These are phyloP conservation scores for Petrea volubilis DNA, from an alignment of 257 asterid species.

Conservation along the genomic window DNA sequence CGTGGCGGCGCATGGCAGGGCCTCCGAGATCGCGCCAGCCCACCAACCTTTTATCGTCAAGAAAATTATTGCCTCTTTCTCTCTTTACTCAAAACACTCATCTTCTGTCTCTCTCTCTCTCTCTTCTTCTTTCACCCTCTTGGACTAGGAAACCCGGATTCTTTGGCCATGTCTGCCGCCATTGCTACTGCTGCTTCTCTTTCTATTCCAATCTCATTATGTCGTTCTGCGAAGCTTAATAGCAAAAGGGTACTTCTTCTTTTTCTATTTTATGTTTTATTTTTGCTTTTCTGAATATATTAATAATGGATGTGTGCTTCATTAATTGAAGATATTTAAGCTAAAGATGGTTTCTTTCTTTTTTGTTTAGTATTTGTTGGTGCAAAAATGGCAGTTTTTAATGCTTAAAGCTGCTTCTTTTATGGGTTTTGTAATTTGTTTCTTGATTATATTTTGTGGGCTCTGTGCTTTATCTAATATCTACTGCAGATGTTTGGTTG, in stretches of 20 bases:
- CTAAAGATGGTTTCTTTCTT: not conserved
- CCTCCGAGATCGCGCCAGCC: conserved; percentile 50
- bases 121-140: not conserved
- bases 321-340: not conserved
- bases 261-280: no score
- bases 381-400: not conserved
- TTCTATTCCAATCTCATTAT: conserved; percentile 51
- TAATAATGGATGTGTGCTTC: not conserved
- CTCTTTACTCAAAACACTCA: not conserved
- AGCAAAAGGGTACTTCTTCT: conserved; percentile 44
- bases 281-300: not conserved
- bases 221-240: conserved; percentile 43
- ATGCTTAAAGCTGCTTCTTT: not conserved
- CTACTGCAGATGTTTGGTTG: not conserved
- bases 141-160: not conserved
- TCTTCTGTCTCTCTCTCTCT: not conserved
- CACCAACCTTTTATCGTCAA: conserved; percentile 53
- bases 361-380: not conserved
- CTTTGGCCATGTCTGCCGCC: conserved; percentile 52
- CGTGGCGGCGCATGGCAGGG: conserved; percentile 59
- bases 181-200: conserved; percentile 70
- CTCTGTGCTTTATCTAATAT: not conserved
- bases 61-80: conserved; percentile 1
- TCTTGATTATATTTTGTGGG: not conserved
- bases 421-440: not conserved